Conservation (phyloP, 2,329 filamentous ascomycete species). For the Kalaharituber pfeilii region DNA sequence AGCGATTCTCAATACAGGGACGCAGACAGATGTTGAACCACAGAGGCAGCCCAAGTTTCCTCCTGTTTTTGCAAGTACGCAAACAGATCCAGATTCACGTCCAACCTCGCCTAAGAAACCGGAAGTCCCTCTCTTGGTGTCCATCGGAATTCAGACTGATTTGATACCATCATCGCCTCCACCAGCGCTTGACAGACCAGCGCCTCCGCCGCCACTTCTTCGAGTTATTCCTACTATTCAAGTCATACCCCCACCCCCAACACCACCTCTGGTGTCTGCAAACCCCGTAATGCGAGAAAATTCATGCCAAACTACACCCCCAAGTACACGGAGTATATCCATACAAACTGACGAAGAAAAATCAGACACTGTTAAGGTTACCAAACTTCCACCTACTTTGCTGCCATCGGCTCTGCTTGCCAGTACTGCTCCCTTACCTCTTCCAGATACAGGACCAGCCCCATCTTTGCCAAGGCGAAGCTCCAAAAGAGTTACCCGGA, state of each 20-base stretch:
- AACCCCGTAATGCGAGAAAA: constrained; percentile 67
- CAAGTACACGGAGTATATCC: constrained; percentile 37
- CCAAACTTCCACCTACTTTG: constrained; percentile 52
- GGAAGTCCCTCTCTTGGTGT: constrained; percentile 10
- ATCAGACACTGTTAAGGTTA: constrained; percentile 39
- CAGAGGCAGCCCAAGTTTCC: constrained; percentile 2
- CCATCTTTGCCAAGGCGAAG: constrained; percentile 23
- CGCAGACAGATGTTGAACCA: background rate
- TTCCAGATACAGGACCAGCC: constrained; percentile 24
- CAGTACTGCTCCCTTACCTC: constrained; percentile 23
- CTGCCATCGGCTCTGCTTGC: constrained; percentile 61
- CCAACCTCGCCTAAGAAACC: constrained; percentile 10
- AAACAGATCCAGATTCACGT: constrained; percentile 10
- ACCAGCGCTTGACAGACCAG: background rate
- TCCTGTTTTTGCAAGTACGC: constrained; percentile 3
- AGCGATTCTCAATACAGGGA: background rate
- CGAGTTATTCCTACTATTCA: constrained; percentile 66
- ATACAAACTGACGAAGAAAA: constrained; percentile 86
- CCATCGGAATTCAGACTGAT: constrained; percentile 18
- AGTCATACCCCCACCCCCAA: constrained; percentile 76
- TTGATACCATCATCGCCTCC: constrained; percentile 25
- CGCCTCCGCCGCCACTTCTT: constrained; percentile 30
- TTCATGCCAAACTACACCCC: constrained; percentile 53
- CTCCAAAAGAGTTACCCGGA: constrained; percentile 13
- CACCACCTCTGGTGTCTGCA: constrained; percentile 54